phyloP scores from a whole-genome alignment of 768 basidiomycete species.

The Cystofilobasidium ferigula region DNA sequence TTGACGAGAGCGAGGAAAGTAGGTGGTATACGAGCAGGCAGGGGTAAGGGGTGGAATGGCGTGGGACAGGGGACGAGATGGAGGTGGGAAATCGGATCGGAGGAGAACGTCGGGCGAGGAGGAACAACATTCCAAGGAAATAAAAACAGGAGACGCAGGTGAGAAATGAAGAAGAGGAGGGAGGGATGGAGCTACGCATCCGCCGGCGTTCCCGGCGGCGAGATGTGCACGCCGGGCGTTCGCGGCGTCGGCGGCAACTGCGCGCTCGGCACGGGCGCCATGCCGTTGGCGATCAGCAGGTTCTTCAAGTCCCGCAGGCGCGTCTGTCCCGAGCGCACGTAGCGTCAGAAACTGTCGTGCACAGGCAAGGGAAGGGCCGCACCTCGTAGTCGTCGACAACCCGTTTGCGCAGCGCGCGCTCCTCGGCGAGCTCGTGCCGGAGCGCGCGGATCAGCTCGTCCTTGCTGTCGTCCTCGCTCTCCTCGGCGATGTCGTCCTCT shows the following conservation, averaged over 20 bases:
- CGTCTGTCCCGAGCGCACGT: not conserved
- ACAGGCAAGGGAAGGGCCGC: not conserved
- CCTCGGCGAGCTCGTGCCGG: not conserved
- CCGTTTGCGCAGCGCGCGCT: not conserved
- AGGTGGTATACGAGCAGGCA: no score
- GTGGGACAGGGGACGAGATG: no score
- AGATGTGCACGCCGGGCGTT: not conserved
- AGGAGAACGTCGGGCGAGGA: no score
- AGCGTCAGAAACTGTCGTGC: not conserved
- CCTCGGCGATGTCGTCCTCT: not conserved
- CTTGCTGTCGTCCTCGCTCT: not conserved
- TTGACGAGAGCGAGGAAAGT: no score
- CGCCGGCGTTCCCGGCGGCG: not conserved
- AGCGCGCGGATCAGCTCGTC: not conserved
- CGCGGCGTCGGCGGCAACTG: not conserved
- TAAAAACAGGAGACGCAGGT: not conserved
- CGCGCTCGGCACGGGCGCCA: not conserved
- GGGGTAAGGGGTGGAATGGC: no score
- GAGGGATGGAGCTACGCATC: not conserved
- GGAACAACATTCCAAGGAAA: no score
- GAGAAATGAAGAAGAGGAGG: not conserved
- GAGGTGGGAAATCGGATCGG: no score
- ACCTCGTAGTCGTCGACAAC: conserved; percentile 5
- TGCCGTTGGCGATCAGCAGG: not conserved
- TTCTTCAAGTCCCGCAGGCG: not conserved